Conservation (phyloP, 2,329 filamentous ascomycete genomes). For the Aspergillus novofumigatus region DNA sequence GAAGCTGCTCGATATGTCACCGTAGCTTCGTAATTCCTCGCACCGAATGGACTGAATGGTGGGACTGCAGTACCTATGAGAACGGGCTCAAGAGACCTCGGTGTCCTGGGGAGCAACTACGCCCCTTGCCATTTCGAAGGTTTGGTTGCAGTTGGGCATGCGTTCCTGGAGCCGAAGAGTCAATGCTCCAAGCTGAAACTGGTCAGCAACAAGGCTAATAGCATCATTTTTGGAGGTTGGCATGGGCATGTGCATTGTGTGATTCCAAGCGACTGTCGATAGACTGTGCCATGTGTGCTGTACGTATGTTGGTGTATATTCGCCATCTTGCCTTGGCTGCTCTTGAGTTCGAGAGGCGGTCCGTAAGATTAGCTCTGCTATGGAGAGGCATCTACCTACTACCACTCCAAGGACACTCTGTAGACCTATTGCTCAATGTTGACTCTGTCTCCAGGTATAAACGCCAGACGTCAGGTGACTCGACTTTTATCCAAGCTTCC, state of each 20-base stretch:
- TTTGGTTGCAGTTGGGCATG: constrained; percentile 41
- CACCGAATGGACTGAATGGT: constrained; percentile 44
- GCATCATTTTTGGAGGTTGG: background rate
- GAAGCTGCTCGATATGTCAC: constrained; percentile 39
- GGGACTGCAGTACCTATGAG: constrained; percentile 39
- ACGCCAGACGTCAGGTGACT: too few relatives aligned
- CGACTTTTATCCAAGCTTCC: too few relatives aligned
- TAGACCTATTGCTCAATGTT: too few relatives aligned
- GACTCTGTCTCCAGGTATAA: too few relatives aligned
- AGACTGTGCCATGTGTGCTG: background rate
- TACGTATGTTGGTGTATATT: background rate
- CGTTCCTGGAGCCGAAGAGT: constrained; percentile 16
- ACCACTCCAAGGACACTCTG: too few relatives aligned
- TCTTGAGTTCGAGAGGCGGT: background rate
- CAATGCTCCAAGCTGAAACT: background rate
- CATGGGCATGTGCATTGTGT: background rate
- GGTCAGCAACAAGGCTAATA: background rate
- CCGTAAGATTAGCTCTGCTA: too few relatives aligned
- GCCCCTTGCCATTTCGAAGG: constrained; percentile 38
- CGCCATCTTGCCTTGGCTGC: background rate
- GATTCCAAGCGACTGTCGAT: background rate
- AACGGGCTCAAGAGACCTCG: constrained; percentile 34
- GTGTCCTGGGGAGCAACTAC: constrained; percentile 25
- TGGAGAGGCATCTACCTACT: too few relatives aligned
- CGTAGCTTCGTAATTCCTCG: constrained; percentile 40